Evolutionary conservation across 179 eudicot genomes (phyloP).

Genomic region (Silene coronaria): DNA sequence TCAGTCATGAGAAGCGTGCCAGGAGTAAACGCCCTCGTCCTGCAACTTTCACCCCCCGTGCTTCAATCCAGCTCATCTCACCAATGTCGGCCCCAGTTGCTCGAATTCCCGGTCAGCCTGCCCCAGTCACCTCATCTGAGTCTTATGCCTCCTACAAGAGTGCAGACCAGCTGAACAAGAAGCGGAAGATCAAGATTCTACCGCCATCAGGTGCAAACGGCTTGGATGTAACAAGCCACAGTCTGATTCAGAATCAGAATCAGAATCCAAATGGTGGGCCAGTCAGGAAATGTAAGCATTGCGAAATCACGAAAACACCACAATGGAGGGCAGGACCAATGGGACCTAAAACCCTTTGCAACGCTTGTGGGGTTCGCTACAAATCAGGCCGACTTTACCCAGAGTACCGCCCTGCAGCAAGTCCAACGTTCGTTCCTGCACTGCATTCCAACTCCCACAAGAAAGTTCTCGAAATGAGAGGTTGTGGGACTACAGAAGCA

Average conservation of each 20-base stretch:
- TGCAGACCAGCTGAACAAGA: conserved; percentile 39
- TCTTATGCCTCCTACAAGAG: conserved; percentile 24
- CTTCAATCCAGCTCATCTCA: conserved; percentile 31
- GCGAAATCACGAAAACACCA: conserved; percentile 80
- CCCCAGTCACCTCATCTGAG: conserved; percentile 29
- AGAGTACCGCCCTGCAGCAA: conserved; percentile 82
- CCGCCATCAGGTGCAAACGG: conserved; percentile 19
- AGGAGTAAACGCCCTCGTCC: conserved; percentile 93
- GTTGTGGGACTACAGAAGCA: neutral
- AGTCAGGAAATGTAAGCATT: conserved; percentile 71
- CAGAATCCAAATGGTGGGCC: conserved; percentile 14
- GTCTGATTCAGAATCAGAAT: conserved; percentile 6
- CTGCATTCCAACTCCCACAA: conserved; percentile 87
- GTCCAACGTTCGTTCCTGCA: conserved; percentile 65
- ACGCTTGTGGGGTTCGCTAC: conserved; percentile 87
- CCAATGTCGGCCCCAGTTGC: conserved; percentile 28
- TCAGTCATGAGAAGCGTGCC: conserved; percentile 47
- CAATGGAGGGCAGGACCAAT: conserved; percentile 85
- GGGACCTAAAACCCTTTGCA: conserved; percentile 82
- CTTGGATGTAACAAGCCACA: conserved; percentile 17
- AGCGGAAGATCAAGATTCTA: conserved; percentile 34
- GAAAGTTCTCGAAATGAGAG: conserved; percentile 81
- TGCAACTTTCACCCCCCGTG: conserved; percentile 47
- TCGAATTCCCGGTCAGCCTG: conserved; percentile 18
- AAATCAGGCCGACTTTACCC: conserved; percentile 81